Base-by-base conservation (phyloP, 306 rosid species). In the Vigna mungo region DNA sequence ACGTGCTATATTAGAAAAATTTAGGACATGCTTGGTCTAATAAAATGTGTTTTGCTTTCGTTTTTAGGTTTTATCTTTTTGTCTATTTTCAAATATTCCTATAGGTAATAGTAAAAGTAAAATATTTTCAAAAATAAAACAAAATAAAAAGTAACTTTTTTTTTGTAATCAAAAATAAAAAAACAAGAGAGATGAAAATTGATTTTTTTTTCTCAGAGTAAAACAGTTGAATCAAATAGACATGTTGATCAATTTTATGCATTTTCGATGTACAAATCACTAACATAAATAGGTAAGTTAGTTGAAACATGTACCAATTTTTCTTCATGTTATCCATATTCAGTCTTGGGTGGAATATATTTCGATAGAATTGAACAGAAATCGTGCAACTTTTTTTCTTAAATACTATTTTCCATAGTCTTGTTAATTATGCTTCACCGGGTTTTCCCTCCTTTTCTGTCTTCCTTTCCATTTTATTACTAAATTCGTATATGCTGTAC, bases 261-360 rank as follows among this genome's bases (percentile, higher is more conserved):
- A 23, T 11, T 8, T 23, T 23, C 59, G 1, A 55, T 3, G 6
- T 25, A 16, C 32, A 46, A 25, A 36, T 34, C 46, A 27, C 49
- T 46, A 54, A 37, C 7, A 1, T 37, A 37, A 37, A 37, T 7
- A 37, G 43, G 2, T 37, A 37, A 37, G 43, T 7, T n/a, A 6
- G 27, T 34, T 34, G 37, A 34, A 34, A 5, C 7, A 1, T 34
- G 7, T 34, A 34, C 7, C 6, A 73, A 4, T 23, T 66, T 64
- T 67, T 77, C n/a, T 43, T n/a, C 32, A 17, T 12, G 20, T 63
- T 43, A 2, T 77, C 48, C 59, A 54, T 54, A 54, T 53, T 65
- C 54, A 0, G 32, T 41, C 56, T 25, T 11, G 0, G 48, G 36
- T 27, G 20, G 15, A 9, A 66, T 54, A 77, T 8, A 10, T 52